These are phyloP conservation scores for Hypholoma sublateritium DNA, from an alignment of 768 basidiomycete species.

Conservation along the genomic window DNA sequence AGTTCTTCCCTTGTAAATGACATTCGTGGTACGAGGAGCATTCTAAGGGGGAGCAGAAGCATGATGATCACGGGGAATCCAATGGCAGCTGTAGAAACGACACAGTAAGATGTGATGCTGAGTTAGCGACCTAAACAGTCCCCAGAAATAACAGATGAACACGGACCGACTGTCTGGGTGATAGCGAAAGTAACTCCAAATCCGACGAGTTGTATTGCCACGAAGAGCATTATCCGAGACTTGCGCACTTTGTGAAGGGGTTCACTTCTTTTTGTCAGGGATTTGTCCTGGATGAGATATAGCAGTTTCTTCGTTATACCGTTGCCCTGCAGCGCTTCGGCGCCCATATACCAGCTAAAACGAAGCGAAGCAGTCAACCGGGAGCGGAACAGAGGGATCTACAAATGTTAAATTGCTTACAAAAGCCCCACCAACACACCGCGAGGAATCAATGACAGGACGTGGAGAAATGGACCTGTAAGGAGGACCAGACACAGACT, in stretches of 20 bases:
- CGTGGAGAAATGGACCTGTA: conserved; percentile 77
- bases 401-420: conserved; percentile 41
- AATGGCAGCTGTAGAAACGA: conserved; percentile 62
- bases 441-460: conserved; percentile 78
- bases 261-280: conserved; percentile 60
- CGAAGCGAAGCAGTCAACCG: neutral
- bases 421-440: conserved; percentile 86
- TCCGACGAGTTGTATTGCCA: conserved; percentile 72
- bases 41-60: conserved; percentile 75
- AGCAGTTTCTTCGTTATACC: conserved; percentile 82
- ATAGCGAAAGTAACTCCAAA: conserved; percentile 91
- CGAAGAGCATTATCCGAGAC: conserved; percentile 69
- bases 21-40: conserved; percentile 67
- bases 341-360: conserved; percentile 88
- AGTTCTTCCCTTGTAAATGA: conserved; percentile 80
- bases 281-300: conserved; percentile 74
- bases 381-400: neutral
- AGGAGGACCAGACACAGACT: conserved; percentile 76
- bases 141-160: neutral
- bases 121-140: neutral
- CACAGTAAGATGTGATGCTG: conserved; percentile 5
- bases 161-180: conserved; percentile 82
- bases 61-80: conserved; percentile 90
- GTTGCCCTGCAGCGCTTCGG: conserved; percentile 74
- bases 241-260: conserved; percentile 76